Percentiles rank a stretch among this genome's conserved stretches.
phyloP scores from a whole-genome alignment of 345 rosid genomes.

The Schrenkiella parvula region DNA sequence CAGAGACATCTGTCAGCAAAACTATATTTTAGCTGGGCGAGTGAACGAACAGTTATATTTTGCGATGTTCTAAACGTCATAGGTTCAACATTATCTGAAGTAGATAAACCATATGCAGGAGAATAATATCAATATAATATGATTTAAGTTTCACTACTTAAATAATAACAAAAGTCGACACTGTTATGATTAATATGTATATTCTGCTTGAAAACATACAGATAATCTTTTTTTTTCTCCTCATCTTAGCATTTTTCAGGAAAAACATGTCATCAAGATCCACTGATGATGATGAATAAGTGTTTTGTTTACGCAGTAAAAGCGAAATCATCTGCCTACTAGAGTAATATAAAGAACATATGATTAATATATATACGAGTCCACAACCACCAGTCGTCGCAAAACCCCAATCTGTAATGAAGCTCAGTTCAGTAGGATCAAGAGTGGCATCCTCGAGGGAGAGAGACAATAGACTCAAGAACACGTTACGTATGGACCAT shows the following conservation, averaged over 20 bases:
- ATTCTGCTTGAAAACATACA: not conserved
- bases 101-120: not conserved
- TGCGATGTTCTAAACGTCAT: not conserved
- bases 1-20: conserved; percentile 14
- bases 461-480: not conserved
- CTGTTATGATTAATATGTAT: not conserved
- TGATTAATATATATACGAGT: not conserved
- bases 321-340: no score
- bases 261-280: not conserved
- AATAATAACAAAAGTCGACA: not conserved
- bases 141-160: not conserved
- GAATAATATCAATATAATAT: not conserved
- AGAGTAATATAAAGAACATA: no score
- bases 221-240: no score
- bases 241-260: not conserved
- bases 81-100: not conserved
- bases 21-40: not conserved
- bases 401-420: not conserved
- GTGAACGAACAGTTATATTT: not conserved
- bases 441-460: not conserved
- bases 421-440: not conserved
- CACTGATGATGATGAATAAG: not conserved
- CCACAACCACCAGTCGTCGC: not conserved
- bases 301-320: not conserved
- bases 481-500: not conserved